Evolutionary conservation across 768 basidiomycete genomes (phyloP).

Genomic region (Trichaptum fuscoviolaceum): DNA sequence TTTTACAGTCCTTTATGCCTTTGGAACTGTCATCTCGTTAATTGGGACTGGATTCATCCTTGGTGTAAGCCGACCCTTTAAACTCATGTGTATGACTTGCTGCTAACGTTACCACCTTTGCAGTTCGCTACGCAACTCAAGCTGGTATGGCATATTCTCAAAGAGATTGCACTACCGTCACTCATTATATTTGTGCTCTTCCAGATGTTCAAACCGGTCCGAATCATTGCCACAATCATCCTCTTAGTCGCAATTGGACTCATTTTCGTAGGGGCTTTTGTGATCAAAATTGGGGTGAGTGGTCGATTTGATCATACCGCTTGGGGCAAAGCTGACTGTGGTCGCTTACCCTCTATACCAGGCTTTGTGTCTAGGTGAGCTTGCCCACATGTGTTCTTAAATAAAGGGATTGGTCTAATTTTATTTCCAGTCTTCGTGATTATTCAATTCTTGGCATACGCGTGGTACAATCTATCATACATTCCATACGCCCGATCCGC

Average conservation of each 20-base stretch:
- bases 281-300: constrained; percentile 42
- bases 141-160: constrained; percentile 42
- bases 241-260: constrained; percentile 76
- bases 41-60: constrained; percentile 89
- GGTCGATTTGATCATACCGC: background rate
- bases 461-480: constrained; percentile 85
- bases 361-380: constrained; percentile 37
- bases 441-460: constrained; percentile 86
- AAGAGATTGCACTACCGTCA: constrained; percentile 4
- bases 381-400: background rate
- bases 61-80: constrained; percentile 50
- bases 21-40: constrained; percentile 80
- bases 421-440: constrained; percentile 74
- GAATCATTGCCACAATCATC: constrained; percentile 73
- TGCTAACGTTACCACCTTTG: constrained; percentile 8
- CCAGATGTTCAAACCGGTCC: constrained; percentile 94
- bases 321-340: background rate
- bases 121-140: constrained; percentile 80
- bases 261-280: constrained; percentile 85
- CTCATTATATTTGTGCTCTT: background rate
- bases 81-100: background rate
- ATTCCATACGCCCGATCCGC: constrained; percentile 86
- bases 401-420: background rate
- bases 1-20: constrained; percentile 63
- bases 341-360: background rate